Base-by-base conservation (phyloP, 192 early-diverging fungal genomes). In the Podila epigama region DNA sequence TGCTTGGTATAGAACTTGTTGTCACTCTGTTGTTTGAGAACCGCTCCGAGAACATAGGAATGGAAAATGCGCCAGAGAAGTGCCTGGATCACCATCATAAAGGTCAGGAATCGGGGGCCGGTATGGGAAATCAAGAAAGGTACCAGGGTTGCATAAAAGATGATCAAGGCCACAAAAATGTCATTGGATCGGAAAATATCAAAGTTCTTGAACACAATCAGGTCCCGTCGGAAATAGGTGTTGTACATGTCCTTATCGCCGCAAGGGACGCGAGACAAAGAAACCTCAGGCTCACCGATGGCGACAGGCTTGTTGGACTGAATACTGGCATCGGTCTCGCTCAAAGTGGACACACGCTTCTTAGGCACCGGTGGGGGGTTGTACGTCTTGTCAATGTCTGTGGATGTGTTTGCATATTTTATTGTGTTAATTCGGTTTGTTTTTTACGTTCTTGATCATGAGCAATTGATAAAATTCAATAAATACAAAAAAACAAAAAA, bases 181-280 rank as follows among this genome's bases (percentile, higher is more conserved):
- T 98, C 95, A 20, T 92, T 91, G 12, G 91, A 89, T 22, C 96
- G 87, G 71, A 94, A 94, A 51, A 89, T 71, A 66, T 98, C 96
- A 86, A 98, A 89, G 80, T 97, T 96, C 58, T 92, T 90, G 72
- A 98, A 92, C 11, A 96, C 86, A 39, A 96, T 90, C 59, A 98
- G 81, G 68, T 97, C 97, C 25, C 91, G 86, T 25, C 84, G 79
- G 82, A 94, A 96, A 66, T 91, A 93, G n/a, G 82, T 85, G 44
- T 81, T 90, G 82, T 84, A 92, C 60, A 87, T 64, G 68, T 88
- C 82, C 56, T 77, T 77, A 29, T 66, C 61, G 34, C 72, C 72
- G 39, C 51, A 40, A 60, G 84, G 69, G 50, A 79, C 59, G n/a
- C n/a, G n/a, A n/a, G n/a, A n/a, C 70, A 84, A 29, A 3, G 71